Percentiles rank a stretch among this genome's conserved stretches.
phyloP scores from a whole-genome alignment of 768 basidiomycete genomes.

The Postia placenta region DNA sequence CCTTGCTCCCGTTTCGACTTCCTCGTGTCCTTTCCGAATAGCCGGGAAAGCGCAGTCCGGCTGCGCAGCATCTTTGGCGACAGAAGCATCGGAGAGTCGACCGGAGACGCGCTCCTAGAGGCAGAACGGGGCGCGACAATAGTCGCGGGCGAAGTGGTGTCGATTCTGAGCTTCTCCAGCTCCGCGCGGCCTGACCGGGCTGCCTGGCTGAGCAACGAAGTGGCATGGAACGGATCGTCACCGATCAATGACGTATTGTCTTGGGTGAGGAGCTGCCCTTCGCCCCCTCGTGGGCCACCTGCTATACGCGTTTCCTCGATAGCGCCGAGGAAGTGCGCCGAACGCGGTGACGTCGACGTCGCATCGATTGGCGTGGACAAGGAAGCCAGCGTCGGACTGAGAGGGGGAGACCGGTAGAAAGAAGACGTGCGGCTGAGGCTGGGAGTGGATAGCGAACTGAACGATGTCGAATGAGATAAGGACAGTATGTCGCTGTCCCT shows the following conservation, averaged over 20 bases:
- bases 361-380: constrained; percentile 28
- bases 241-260: constrained; percentile 5
- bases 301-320: constrained; percentile 29
- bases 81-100: background rate
- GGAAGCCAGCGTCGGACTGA: constrained; percentile 24
- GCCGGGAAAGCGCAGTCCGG: background rate
- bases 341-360: constrained; percentile 13
- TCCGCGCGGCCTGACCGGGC: background rate
- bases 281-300: constrained; percentile 7
- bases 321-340: constrained; percentile 24
- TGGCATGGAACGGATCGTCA: background rate
- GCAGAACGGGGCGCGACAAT: background rate
- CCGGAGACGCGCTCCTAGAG: background rate
- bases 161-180: constrained; percentile 3
- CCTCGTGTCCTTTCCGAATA: background rate
- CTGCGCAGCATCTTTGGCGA: background rate
- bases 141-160: constrained; percentile 2
- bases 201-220: background rate
- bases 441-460: constrained; percentile 23
- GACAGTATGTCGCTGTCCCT: constrained; percentile 46
- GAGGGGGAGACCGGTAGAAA: constrained; percentile 28
- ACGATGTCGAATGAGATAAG: constrained; percentile 27
- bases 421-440: constrained; percentile 20
- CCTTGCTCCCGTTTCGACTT: background rate
- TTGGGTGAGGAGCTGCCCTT: constrained; percentile 1